Percentiles rank a stretch among this genome's conserved stretches.
These are phyloP conservation scores for Arthrobotrys sphaeroides DNA, from an alignment of 2,329 filamentous ascomycete species.

Conservation along the genomic window DNA sequence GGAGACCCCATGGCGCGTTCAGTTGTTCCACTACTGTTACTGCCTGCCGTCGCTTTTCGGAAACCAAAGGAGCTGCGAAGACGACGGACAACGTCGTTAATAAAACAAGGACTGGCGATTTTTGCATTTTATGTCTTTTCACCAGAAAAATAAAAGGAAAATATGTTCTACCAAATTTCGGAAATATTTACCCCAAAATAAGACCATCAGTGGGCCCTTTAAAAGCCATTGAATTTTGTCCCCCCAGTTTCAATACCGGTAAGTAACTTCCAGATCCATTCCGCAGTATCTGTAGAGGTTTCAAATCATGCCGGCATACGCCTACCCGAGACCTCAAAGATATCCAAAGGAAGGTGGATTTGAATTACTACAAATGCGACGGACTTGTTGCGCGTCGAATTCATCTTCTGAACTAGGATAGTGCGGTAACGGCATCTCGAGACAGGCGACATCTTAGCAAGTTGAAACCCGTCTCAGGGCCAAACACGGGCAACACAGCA, in stretches of 20 bases:
- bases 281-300: too few relatives aligned
- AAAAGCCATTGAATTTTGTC: too few relatives aligned
- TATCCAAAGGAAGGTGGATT: too few relatives aligned
- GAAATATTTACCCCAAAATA: background rate
- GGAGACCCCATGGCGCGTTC: slow-evolving; percentile 10
- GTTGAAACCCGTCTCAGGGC: background rate
- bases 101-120: background rate
- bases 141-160: too few relatives aligned
- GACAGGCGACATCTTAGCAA: background rate
- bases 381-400: too few relatives aligned
- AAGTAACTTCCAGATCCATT: background rate
- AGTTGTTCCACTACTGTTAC: background rate
- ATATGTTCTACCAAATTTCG: background rate
- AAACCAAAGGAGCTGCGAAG: background rate
- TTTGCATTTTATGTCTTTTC: background rate
- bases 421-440: background rate
- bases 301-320: too few relatives aligned
- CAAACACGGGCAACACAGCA: background rate
- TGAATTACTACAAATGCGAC: too few relatives aligned
- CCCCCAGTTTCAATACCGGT: too few relatives aligned
- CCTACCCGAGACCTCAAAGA: too few relatives aligned
- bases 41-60: background rate
- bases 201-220: too few relatives aligned
- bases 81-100: background rate
- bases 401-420: too few relatives aligned